Evolutionary conservation across 1,284 basidiomycete genomes (phyloP).

Genomic region (Trichosporon sp.): DNA sequence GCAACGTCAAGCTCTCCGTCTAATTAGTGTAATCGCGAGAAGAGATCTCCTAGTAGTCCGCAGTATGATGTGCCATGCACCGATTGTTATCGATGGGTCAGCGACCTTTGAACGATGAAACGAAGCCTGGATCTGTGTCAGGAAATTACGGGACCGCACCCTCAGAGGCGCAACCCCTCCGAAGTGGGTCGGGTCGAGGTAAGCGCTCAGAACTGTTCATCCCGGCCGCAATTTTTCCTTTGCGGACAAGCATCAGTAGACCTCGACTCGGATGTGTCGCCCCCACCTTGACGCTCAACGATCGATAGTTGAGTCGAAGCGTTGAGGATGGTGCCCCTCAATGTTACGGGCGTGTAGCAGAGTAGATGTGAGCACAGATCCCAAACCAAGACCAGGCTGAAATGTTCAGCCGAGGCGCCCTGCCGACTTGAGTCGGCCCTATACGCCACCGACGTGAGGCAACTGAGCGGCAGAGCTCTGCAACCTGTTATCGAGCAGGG

Average conservation of each 20-base stretch:
- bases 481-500: background rate
- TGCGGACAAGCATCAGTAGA: too few species aligned
- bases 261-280: too few species aligned
- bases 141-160: too few species aligned
- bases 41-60: too few species aligned
- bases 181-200: background rate
- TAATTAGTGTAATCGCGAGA: background rate
- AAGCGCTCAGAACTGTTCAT: background rate
- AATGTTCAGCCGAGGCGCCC: background rate
- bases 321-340: background rate
- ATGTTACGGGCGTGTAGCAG: background rate
- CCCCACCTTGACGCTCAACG: too few species aligned
- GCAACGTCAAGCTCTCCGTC: slow-evolving; percentile 21
- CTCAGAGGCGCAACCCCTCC: too few species aligned
- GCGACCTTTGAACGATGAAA: too few species aligned
- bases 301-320: background rate
- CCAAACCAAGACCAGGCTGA: background rate
- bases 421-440: too few species aligned
- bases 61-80: background rate
- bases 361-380: background rate
- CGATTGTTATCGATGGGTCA: too few species aligned
- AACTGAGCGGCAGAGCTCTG: background rate
- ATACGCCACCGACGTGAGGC: background rate
- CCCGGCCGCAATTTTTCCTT: too few species aligned
- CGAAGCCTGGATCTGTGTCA: too few species aligned